These are phyloP conservation scores for Diaporthe ilicicola DNA, from an alignment of 2,329 filamentous ascomycete genomes.

Conservation along the genomic window DNA sequence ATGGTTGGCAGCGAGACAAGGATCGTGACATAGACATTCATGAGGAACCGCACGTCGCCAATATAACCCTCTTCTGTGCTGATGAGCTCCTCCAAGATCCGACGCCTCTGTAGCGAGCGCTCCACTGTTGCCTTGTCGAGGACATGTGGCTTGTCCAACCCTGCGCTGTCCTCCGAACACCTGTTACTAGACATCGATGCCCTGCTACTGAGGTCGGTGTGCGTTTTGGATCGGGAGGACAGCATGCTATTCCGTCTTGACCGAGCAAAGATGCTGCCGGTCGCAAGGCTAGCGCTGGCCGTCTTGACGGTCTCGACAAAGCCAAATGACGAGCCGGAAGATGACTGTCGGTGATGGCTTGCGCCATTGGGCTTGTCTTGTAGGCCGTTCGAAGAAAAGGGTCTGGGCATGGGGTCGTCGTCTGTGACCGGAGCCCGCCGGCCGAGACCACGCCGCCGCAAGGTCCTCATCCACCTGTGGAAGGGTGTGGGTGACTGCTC, in stretches of 20 bases:
- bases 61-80: conserved; percentile 90
- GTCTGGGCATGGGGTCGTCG: conserved; percentile 46
- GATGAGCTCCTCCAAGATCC: conserved; percentile 85
- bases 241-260: conserved; percentile 62
- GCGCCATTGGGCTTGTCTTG: conserved; percentile 33
- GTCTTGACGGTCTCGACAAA: conserved; percentile 86
- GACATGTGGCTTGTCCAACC: conserved; percentile 60
- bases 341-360: conserved; percentile 62
- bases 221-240: conserved; percentile 65
- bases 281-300: conserved; percentile 79
- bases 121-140: conserved; percentile 75
- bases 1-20: conserved; percentile 74
- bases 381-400: conserved; percentile 38
- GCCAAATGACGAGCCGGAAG: conserved; percentile 78
- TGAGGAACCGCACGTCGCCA: conserved; percentile 83
- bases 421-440: conserved; percentile 46
- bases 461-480: conserved; percentile 75
- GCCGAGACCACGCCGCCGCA: conserved; percentile 66
- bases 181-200: conserved; percentile 68
- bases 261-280: conserved; percentile 72
- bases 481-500: conserved; percentile 57
- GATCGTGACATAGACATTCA: conserved; percentile 83
- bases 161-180: conserved; percentile 71
- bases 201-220: conserved; percentile 69
- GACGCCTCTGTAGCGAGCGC: conserved; percentile 77